A percentile compares a stretch with the other conserved stretches of the same genome.
Evolutionary conservation across 495 filamentous ascomycete species (phyloP).

Genomic region (Cercophora newfieldiana): DNA sequence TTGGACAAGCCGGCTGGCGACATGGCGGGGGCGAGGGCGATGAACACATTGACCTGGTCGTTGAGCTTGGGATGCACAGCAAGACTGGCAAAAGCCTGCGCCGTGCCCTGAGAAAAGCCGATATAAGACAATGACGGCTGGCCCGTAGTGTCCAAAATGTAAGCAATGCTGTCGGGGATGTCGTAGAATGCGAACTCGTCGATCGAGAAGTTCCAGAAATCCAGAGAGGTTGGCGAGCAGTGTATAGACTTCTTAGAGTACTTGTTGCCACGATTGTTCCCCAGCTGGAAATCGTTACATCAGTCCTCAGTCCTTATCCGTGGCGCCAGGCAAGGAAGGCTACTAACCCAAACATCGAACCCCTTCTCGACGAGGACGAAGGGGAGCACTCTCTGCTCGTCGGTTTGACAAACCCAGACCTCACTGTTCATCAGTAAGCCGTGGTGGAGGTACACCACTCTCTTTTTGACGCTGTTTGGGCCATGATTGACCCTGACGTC

Average conservation of each 20-base stretch:
- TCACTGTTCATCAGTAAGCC: constrained; percentile 98
- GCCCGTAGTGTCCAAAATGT: constrained; percentile 80
- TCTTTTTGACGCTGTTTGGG: constrained; percentile 68
- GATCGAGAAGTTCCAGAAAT: constrained; percentile 97
- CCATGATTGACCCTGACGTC: constrained; percentile 70
- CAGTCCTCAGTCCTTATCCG: not conserved
- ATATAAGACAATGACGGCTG: constrained; percentile 91
- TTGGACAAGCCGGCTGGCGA: constrained; percentile 87
- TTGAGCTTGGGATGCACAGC: constrained; percentile 92
- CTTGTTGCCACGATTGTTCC: constrained; percentile 97
- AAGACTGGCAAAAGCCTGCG: constrained; percentile 94
- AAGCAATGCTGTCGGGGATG: constrained; percentile 90
- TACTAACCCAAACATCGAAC: constrained; percentile 90
- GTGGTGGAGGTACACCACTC: constrained; percentile 93
- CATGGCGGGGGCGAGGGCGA: constrained; percentile 97
- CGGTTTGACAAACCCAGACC: constrained; percentile 93
- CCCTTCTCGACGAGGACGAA: constrained; percentile 89
- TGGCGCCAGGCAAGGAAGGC: not conserved
- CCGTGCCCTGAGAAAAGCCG: constrained; percentile 95
- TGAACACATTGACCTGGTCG: constrained; percentile 91
- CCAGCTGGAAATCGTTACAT: constrained; percentile 54
- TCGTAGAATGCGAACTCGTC: constrained; percentile 98
- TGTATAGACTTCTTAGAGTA: constrained; percentile 91
- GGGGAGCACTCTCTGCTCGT: constrained; percentile 79
- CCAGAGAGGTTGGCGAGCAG: constrained; percentile 66